Evolutionary conservation across 75 land plant species (phyloP), one percentile per base, ranked within the genome.

Genomic region (Sequoia sempervirens): DNA sequence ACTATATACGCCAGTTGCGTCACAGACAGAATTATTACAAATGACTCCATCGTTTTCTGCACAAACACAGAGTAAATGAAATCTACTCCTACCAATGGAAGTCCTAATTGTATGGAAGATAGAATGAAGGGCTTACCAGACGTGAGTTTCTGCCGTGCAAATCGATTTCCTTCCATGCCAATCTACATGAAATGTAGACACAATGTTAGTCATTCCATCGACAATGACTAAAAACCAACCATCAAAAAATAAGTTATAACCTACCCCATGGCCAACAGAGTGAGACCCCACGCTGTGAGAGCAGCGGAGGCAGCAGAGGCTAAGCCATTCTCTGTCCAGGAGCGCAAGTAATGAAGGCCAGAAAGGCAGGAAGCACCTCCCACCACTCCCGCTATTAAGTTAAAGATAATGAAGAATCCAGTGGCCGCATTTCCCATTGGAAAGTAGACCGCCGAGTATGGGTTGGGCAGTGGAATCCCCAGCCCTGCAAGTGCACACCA

Each of bases 191-290:
- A n/a, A 34, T 17, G 11, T 18, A 34, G 18, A 36, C 37, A 20
- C 66, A 61, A 2, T 23, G 3, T 23, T 20, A 61, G 5, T 23
- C 18, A 46, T 46, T 46, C 50, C 50, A 46, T 9, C 0, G 12
- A 46, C 1, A 0, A 0, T 46, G 50, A 9, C 0, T 46, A 46
- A 46, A 46, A 46, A 10, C 0, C 9, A 10, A 46, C 11, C 0
- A 46, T 9, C 1, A 47, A 47, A 0, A 6, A 6, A 6, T 0
- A 17, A 56, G 0, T 2, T 75, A 1, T 4, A 20, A 20, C 28
- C 47, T 89, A 96, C 98, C 96, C 96, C 91, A 93, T 89, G 41
- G 98, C 90, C 30, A 96, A 92, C 4, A 93, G 87, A 43, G 95
- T 94, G 47, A 96, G 95, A 11, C 86, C 80, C 98, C 95, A 94